phyloP scores from a whole-genome alignment of 345 rosid species.

The Kernera saxatilis region DNA sequence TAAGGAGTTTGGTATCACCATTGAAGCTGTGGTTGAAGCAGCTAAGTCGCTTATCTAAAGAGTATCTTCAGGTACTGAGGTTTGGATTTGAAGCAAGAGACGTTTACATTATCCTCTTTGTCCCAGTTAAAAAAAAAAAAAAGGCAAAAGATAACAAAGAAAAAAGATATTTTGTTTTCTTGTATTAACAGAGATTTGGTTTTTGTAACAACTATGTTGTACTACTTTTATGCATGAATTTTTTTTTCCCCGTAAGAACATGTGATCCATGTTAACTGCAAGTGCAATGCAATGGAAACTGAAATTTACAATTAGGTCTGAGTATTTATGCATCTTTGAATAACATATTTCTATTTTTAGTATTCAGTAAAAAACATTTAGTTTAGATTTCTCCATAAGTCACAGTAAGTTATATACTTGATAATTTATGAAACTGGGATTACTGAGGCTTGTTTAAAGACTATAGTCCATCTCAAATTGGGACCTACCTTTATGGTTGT shows the following conservation, averaged over 20 bases:
- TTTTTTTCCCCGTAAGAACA: background rate
- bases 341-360: no score
- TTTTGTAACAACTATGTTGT: background rate
- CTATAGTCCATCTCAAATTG: no score
- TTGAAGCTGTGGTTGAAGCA: conserved; percentile 70
- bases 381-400: no score
- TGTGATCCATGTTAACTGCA: no score
- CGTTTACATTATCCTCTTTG: background rate
- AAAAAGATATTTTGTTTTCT: background rate
- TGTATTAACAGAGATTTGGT: background rate
- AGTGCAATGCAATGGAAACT: no score
- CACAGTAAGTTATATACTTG: no score
- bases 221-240: background rate
- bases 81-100: conserved; percentile 1
- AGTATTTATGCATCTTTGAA: no score
- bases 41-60: conserved; percentile 49
- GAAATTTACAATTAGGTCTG: no score
- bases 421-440: no score
- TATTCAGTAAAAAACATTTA: no score
- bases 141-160: background rate
- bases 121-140: background rate
- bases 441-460: no score
- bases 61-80: background rate
- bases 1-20: conserved; percentile 73
- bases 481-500: no score